phyloP scores from a whole-genome alignment of 2,329 filamentous ascomycete species.

The Ascomycota sp. region DNA sequence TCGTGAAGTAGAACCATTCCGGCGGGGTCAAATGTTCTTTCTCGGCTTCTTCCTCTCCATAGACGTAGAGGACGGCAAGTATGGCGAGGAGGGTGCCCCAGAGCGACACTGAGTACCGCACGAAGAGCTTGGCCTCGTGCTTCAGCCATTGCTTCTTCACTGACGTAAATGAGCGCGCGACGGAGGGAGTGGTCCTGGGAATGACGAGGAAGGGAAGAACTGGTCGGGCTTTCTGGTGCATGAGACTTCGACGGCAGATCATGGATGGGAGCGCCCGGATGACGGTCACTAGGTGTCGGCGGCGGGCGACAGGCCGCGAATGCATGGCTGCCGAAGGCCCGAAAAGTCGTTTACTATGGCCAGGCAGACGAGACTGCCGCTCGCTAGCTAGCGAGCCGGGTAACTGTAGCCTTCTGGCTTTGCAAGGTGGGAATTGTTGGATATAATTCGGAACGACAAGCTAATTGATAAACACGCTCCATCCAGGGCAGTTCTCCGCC shows the following conservation, averaged over 20 bases:
- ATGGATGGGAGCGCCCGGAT: neutral
- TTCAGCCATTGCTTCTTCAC: slow-evolving; percentile 51
- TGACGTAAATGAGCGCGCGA: slow-evolving; percentile 59
- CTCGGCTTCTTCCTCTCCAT: slow-evolving; percentile 59
- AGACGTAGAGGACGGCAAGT: slow-evolving; percentile 39
- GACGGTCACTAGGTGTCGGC: slow-evolving; percentile 1
- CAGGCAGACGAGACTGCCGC: too few species aligned
- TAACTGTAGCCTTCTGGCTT: too few species aligned
- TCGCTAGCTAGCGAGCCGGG: too few species aligned
- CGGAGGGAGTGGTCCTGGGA: slow-evolving; percentile 26
- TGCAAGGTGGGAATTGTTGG: too few species aligned
- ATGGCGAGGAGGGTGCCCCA: slow-evolving; percentile 43
- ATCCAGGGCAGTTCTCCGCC: too few species aligned
- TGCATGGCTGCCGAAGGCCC: slow-evolving; percentile 13
- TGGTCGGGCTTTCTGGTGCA: slow-evolving; percentile 12
- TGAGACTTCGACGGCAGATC: slow-evolving; percentile 8
- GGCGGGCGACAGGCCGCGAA: slow-evolving; percentile 16
- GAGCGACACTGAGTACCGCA: slow-evolving; percentile 45
- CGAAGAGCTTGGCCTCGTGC: slow-evolving; percentile 47
- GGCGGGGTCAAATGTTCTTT: slow-evolving; percentile 58
- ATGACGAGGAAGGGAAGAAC: slow-evolving; percentile 27
- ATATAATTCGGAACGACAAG: too few species aligned
- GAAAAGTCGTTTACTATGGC: too few species aligned
- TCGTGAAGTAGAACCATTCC: slow-evolving; percentile 58
- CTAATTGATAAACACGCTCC: too few species aligned